These are phyloP conservation scores for Erodium maritimum DNA, from an alignment of 345 rosid genomes.

Conservation along the genomic window DNA sequence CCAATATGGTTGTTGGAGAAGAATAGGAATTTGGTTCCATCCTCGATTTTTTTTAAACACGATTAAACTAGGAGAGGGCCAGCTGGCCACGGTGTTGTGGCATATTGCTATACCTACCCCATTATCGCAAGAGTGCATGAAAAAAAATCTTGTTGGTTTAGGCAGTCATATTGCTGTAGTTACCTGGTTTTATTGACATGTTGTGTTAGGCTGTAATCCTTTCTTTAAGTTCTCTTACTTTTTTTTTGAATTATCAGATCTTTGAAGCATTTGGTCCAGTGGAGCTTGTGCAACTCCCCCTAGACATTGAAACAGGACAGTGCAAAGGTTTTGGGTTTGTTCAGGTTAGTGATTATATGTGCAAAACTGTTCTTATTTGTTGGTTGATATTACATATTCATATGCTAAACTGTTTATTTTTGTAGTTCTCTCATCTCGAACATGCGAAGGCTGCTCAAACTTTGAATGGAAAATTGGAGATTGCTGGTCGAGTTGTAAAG, in stretches of 20 bases:
- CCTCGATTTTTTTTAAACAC: too few relatives aligned
- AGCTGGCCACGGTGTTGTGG: too few relatives aligned
- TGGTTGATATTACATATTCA: background rate
- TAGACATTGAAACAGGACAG: conserved; percentile 81
- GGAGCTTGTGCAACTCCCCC: conserved; percentile 92
- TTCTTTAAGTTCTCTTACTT: background rate
- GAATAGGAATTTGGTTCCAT: too few relatives aligned
- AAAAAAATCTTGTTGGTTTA: background rate
- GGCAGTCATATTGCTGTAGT: background rate
- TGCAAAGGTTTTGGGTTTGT: conserved; percentile 97
- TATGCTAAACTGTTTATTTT: background rate
- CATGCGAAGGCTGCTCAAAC: conserved; percentile 82
- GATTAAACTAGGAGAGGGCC: too few relatives aligned
- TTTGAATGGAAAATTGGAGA: conserved; percentile 85
- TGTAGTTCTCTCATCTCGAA: conserved; percentile 84
- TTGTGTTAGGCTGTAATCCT: background rate
- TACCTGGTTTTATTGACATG: background rate
- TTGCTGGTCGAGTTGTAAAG: conserved; percentile 82
- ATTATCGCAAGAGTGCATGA: too few relatives aligned
- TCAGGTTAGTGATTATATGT: conserved; percentile 42
- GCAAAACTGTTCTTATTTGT: background rate
- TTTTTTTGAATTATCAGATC: conserved; percentile 39
- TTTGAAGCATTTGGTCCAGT: conserved; percentile 92
- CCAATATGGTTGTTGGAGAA: too few relatives aligned
- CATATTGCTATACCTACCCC: too few relatives aligned